phyloP scores from a whole-genome alignment of 208 protist species.

The Wallacemonas collosoma region DNA sequence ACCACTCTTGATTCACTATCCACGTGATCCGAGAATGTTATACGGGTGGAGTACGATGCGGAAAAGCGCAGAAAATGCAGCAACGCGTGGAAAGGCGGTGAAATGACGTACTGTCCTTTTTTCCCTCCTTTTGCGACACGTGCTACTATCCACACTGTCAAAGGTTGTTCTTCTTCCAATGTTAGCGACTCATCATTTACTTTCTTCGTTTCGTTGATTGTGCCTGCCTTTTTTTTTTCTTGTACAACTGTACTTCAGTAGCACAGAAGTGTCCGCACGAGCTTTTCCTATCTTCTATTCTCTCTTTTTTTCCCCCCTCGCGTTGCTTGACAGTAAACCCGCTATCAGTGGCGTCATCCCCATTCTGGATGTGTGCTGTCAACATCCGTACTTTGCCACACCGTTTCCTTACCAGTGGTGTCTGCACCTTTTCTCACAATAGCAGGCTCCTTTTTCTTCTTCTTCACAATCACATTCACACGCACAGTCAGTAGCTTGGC shows the following conservation, averaged over 20 bases:
- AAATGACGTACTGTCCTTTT: not conserved
- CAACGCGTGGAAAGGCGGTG: not conserved
- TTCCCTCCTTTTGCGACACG: not conserved
- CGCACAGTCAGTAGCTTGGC: too few species aligned
- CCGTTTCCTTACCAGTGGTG: too few species aligned
- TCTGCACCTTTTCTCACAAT: too few species aligned
- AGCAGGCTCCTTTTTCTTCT: too few species aligned
- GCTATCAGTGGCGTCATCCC: too few species aligned
- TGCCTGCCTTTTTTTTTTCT: slow-evolving; percentile 9
- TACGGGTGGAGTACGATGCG: too few species aligned
- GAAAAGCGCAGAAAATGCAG: too few species aligned
- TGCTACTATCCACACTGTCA: not conserved
- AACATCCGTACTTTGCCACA: too few species aligned
- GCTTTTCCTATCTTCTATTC: not conserved
- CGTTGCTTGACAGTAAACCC: not conserved
- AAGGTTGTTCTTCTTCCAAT: not conserved
- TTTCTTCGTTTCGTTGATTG: too few species aligned
- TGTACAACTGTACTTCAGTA: not conserved
- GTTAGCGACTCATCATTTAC: not conserved
- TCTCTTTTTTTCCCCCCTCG: not conserved
- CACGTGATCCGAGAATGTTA: not conserved
- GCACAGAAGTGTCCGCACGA: not conserved
- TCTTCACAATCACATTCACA: too few species aligned
- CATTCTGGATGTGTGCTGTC: too few species aligned
- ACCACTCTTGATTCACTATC: slow-evolving; percentile 1